Conservation (phyloP, 2,329 filamentous ascomycete species). For the Nemania serpens region DNA sequence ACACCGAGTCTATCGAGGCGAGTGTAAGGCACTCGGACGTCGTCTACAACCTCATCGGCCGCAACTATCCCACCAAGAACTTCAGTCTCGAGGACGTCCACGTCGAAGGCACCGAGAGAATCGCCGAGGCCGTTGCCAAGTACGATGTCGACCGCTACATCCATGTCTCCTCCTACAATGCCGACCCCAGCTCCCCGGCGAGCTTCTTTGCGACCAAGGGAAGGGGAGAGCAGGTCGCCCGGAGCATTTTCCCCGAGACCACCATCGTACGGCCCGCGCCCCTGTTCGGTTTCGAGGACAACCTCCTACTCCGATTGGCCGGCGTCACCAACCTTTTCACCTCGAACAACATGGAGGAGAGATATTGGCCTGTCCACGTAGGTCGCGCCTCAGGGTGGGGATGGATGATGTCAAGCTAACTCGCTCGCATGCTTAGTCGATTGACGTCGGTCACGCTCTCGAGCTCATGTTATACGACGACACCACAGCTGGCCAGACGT, state of each 20-base stretch:
- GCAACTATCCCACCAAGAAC: conserved; percentile 98
- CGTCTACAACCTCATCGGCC: conserved; percentile 94
- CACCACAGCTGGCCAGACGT: conserved; percentile 86
- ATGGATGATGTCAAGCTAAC: conserved; percentile 11
- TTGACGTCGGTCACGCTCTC: conserved; percentile 87
- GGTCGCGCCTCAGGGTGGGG: conserved; percentile 36
- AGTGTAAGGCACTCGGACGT: conserved; percentile 96
- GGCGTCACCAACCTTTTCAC: conserved; percentile 81
- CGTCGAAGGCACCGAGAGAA: conserved; percentile 88
- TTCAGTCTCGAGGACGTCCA: conserved; percentile 92
- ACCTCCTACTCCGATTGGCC: conserved; percentile 84
- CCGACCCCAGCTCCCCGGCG: conserved; percentile 75
- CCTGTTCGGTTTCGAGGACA: conserved; percentile 94
- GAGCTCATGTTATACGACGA: conserved; percentile 93
- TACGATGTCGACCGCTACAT: conserved; percentile 98
- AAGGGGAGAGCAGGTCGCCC: conserved; percentile 79
- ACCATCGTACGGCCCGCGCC: conserved; percentile 94
- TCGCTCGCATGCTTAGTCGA: conserved; percentile 58
- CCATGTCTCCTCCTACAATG: conserved; percentile 95
- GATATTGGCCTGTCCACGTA: conserved; percentile 90
- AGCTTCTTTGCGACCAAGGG: conserved; percentile 95
- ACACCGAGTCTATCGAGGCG: conserved; percentile 94
- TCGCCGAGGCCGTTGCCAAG: conserved; percentile 92
- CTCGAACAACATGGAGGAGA: conserved; percentile 90
- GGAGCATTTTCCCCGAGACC: conserved; percentile 92